Percentiles rank a stretch among this genome's conserved stretches.
These are phyloP conservation scores for Cystobasidium pallidum DNA, from an alignment of 1,284 basidiomycete genomes.

Conservation along the genomic window DNA sequence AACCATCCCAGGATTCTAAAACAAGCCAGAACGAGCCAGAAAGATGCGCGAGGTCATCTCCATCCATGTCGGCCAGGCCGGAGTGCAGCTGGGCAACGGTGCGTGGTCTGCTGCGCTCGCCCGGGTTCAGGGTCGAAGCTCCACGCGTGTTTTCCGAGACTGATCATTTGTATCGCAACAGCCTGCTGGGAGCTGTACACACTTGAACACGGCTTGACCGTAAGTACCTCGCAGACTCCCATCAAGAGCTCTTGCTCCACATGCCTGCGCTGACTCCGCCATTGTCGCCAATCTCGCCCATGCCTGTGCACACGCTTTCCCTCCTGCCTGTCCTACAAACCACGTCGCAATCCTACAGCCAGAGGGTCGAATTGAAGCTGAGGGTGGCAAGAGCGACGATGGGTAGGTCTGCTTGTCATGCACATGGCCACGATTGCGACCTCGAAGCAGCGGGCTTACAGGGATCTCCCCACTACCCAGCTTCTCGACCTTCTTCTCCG, in stretches of 20 bases:
- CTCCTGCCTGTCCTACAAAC: slow-evolving; percentile 4
- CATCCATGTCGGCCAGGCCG: slow-evolving; percentile 51
- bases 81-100: slow-evolving; percentile 80
- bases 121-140: neutral
- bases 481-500: slow-evolving; percentile 95
- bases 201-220: slow-evolving; percentile 94
- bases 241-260: too few relatives aligned
- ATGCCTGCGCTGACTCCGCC: too few relatives aligned
- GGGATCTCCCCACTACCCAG: slow-evolving; percentile 61
- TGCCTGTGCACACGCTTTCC: slow-evolving; percentile 12
- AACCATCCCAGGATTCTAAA: neutral
- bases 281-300: neutral
- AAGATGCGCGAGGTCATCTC: slow-evolving; percentile 39
- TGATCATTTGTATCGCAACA: slow-evolving; percentile 17
- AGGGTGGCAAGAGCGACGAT: slow-evolving; percentile 44
- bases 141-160: slow-evolving; percentile 16
- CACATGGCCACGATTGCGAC: neutral
- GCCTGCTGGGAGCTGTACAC: slow-evolving; percentile 89
- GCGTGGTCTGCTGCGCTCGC: slow-evolving; percentile 63
- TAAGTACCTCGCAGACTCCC: slow-evolving; percentile 61
- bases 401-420: slow-evolving; percentile 9
- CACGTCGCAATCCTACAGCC: slow-evolving; percentile 63
- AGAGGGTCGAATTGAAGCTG: slow-evolving; percentile 78
- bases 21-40: neutral
- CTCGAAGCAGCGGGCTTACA: too few relatives aligned